Evolutionary conservation across 768 basidiomycete genomes (phyloP), one percentile per base, ranked within the genome.

Genomic region (Crassisporium funariophilum): DNA sequence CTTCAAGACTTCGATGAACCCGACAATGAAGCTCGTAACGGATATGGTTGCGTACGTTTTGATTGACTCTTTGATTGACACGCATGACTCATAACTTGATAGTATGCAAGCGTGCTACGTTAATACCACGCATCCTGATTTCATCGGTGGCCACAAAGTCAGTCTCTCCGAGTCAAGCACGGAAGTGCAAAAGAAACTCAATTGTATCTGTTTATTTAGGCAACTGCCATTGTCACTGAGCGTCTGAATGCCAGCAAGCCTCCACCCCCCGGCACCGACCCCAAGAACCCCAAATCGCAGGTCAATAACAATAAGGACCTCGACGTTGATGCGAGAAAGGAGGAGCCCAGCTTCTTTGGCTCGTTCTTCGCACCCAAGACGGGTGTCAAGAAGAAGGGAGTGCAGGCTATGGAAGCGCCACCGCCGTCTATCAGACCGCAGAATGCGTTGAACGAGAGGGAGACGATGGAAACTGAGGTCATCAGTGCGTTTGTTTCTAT

Each of bases 31-130:
- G 68, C 82, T 99, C 36, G 95, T 99, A 10, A 64, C 79, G 8
- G 95, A 99, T 57, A 82, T 99, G 74, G 94, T 98, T 41, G 68
- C 90, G 88, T 93, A 64, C 64, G 90, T 82, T 21, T 31, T 44
- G 17, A 17, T 22, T 16, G 7, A 35, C 1, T 17, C 4, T 20
- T 27, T 7, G 42, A 35, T 15, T 7, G 33, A 19, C 23, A 12
- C 24, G 21, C 23, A 13, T 34, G 15, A 9, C 19, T 35, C 20
- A 49, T 19, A 56, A 49, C 17, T 40, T 24, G 25, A 22, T 39
- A 93, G 89, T 25, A 98, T 98, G 94, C 95, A 98, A 74, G 93
- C 95, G 27, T 95, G 93, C 66, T 99, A 98, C 64, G 88, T 99
- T 60, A 99, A 99, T 72, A 98, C 97, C 11, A 98, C 95, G 1